These are phyloP conservation scores for Kwoniella dejecticola DNA, from an alignment of 768 basidiomycete species.

Conservation along the genomic window DNA sequence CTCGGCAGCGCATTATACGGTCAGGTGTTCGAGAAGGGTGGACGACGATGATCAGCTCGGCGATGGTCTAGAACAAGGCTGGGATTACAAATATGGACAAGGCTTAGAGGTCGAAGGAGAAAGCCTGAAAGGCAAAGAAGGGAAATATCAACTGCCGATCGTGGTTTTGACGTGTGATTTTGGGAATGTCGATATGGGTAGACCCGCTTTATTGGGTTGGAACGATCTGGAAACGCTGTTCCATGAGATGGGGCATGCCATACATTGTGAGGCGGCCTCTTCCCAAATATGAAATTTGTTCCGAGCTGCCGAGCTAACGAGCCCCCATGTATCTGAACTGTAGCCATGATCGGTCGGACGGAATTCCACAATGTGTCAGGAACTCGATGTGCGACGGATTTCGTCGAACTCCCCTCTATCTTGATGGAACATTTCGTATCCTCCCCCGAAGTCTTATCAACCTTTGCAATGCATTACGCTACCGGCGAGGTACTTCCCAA, in stretches of 20 bases:
- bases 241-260: slow-evolving; percentile 99
- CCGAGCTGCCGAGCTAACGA: too few species aligned
- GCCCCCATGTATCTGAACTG: background rate
- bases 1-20: slow-evolving; percentile 96
- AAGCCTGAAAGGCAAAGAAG: slow-evolving; percentile 65
- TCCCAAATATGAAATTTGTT: too few species aligned
- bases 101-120: slow-evolving; percentile 57
- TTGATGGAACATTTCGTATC: slow-evolving; percentile 97
- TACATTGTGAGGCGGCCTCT: slow-evolving; percentile 99
- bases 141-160: slow-evolving; percentile 81
- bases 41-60: slow-evolving; percentile 82
- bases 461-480: slow-evolving; percentile 59
- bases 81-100: slow-evolving; percentile 36
- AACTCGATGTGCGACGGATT: slow-evolving; percentile 96
- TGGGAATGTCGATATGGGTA: slow-evolving; percentile 62
- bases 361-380: slow-evolving; percentile 98
- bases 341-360: slow-evolving; percentile 96
- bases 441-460: slow-evolving; percentile 76
- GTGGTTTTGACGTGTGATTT: slow-evolving; percentile 92
- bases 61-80: slow-evolving; percentile 60
- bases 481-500: slow-evolving; percentile 55
- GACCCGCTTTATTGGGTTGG: slow-evolving; percentile 78
- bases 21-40: slow-evolving; percentile 85
- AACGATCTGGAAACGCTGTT: slow-evolving; percentile 91
- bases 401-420: slow-evolving; percentile 96